These are phyloP conservation scores for Purpureocillium lavendulum DNA, from an alignment of 2,329 filamentous ascomycete genomes.

Conservation along the genomic window DNA sequence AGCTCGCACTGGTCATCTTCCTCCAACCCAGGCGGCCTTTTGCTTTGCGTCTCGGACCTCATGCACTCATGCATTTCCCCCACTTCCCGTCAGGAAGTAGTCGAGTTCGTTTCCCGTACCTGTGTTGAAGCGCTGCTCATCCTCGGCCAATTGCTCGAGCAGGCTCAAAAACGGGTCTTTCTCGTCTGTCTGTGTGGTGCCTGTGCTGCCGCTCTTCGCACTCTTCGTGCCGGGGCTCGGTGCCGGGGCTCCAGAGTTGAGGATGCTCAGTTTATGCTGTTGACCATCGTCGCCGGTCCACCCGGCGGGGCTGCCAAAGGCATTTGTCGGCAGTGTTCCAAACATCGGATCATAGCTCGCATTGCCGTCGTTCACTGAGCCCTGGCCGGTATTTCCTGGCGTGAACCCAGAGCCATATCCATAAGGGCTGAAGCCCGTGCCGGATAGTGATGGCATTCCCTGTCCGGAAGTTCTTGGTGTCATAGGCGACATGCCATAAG, in stretches of 20 bases:
- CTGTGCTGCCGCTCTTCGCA: constrained; percentile 37
- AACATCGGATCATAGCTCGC: constrained; percentile 51
- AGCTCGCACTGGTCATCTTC: too few species aligned
- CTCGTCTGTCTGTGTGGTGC: constrained; percentile 46
- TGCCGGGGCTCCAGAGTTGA: constrained; percentile 11
- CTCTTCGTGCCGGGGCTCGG: constrained; percentile 39
- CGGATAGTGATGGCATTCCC: constrained; percentile 2
- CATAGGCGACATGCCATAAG: constrained; percentile 11
- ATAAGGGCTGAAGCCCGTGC: constrained; percentile 19
- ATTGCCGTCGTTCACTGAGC: constrained; percentile 19
- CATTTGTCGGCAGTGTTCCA: constrained; percentile 43
- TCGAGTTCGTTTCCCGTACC: constrained; percentile 69
- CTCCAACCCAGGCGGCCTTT: too few species aligned
- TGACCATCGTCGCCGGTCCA: constrained; percentile 36
- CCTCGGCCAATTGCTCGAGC: constrained; percentile 75
- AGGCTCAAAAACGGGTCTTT: constrained; percentile 76
- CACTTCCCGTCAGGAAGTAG: constrained; percentile 50
- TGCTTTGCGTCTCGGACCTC: too few species aligned
- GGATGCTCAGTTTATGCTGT: constrained; percentile 11
- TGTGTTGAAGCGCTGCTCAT: constrained; percentile 52
- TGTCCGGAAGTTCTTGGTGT: neutral
- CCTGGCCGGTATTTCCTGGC: constrained; percentile 16
- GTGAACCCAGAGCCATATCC: constrained; percentile 25
- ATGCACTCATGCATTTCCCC: neutral
- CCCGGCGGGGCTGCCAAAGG: constrained; percentile 41